These are phyloP conservation scores for Phytophthora parvispora DNA, from an alignment of 352 stramenopile species.

Conservation along the genomic window DNA sequence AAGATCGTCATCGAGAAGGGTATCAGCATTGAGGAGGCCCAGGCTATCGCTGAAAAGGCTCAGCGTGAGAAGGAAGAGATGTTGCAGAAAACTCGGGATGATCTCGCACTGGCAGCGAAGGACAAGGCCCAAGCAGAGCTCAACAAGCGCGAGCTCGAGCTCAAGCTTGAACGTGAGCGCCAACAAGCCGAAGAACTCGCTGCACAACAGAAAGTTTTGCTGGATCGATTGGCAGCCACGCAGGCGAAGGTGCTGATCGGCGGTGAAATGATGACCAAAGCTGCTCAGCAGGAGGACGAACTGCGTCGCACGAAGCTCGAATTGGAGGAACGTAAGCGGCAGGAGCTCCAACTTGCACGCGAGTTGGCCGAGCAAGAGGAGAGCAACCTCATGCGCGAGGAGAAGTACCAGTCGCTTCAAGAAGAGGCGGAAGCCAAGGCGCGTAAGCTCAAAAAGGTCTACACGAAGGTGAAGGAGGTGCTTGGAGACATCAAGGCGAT, in stretches of 20 bases:
- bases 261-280: constrained; percentile 95
- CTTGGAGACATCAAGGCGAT: constrained; percentile 95
- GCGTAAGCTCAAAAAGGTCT: constrained; percentile 98
- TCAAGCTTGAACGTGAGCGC: constrained; percentile 90
- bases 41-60: constrained; percentile 77
- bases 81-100: constrained; percentile 72
- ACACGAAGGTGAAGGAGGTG: constrained; percentile 90
- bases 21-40: constrained; percentile 82
- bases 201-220: constrained; percentile 77
- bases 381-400: constrained; percentile 93
- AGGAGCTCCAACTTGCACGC: constrained; percentile 89
- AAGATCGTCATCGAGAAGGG: constrained; percentile 87
- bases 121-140: constrained; percentile 88
- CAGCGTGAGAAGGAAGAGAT: constrained; percentile 84
- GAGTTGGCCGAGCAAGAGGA: constrained; percentile 96
- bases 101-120: constrained; percentile 77
- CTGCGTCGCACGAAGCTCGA: constrained; percentile 95
- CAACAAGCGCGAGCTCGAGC: constrained; percentile 88
- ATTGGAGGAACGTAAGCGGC: constrained; percentile 91
- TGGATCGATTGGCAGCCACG: constrained; percentile 92
- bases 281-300: constrained; percentile 95
- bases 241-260: constrained; percentile 94
- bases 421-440: constrained; percentile 97
- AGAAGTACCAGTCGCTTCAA: constrained; percentile 91
- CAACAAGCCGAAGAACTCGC: constrained; percentile 78